A percentile compares a stretch with the other conserved stretches of the same genome.
Conservation (phyloP, 768 basidiomycete species). For the Boletus eberwhitei region DNA sequence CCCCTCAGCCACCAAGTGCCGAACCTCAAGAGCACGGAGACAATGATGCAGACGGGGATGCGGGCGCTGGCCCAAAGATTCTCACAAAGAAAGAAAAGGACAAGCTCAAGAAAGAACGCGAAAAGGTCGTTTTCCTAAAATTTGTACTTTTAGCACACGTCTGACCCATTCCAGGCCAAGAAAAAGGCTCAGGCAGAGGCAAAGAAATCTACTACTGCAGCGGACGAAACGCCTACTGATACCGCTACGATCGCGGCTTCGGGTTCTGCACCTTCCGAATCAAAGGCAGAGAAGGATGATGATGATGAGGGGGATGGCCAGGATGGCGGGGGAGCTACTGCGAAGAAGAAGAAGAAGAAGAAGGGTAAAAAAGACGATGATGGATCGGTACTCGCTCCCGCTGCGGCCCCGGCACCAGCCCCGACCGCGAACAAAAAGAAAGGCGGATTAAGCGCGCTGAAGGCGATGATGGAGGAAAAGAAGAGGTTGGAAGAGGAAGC, state of each 20-base stretch:
- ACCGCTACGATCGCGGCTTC: slow-evolving; percentile 9
- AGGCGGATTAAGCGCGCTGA: slow-evolving; percentile 76
- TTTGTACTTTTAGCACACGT: slow-evolving; percentile 6
- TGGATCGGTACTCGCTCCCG: slow-evolving; percentile 40
- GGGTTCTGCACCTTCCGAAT: slow-evolving; percentile 28
- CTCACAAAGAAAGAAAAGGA: slow-evolving; percentile 97
- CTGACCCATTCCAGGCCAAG: slow-evolving; percentile 46
- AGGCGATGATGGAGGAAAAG: slow-evolving; percentile 91
- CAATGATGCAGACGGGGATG: slow-evolving; percentile 46
- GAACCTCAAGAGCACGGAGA: slow-evolving; percentile 36
- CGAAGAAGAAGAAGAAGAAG: slow-evolving; percentile 86
- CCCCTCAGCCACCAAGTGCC: slow-evolving; percentile 25
- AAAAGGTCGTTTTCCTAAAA: slow-evolving; percentile 61
- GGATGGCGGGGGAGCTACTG: slow-evolving; percentile 42
- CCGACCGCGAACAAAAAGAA: slow-evolving; percentile 62
- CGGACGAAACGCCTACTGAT: slow-evolving; percentile 31
- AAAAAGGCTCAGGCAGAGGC: slow-evolving; percentile 85
- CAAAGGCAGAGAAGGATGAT: slow-evolving; percentile 44
- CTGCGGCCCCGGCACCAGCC: slow-evolving; percentile 32
- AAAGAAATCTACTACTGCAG: slow-evolving; percentile 53
- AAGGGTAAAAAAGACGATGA: slow-evolving; percentile 75
- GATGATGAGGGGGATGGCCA: slow-evolving; percentile 69
- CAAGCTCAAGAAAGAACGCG: slow-evolving; percentile 92
- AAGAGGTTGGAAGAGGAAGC: slow-evolving; percentile 86
- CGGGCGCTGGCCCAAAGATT: slow-evolving; percentile 59